Evolutionary conservation across 2,329 filamentous ascomycete genomes (phyloP).

Genomic region (Corynespora cassiicola): DNA sequence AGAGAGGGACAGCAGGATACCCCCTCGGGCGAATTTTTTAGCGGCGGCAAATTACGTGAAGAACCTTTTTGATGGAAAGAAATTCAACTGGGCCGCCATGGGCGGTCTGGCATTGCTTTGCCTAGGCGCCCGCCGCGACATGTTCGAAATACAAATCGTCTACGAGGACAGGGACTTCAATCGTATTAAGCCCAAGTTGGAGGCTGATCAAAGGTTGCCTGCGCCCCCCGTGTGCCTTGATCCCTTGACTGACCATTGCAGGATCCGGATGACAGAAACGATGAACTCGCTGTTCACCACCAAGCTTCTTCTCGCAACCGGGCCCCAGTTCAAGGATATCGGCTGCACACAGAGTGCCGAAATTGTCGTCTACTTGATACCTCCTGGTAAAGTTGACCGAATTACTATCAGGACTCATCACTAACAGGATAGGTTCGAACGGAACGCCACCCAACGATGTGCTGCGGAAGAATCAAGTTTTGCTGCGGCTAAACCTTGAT

Average conservation of each 20-base stretch:
- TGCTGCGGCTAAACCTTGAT: slow-evolving; percentile 29
- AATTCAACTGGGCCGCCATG: slow-evolving; percentile 36
- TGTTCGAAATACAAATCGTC: slow-evolving; percentile 39
- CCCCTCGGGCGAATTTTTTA: slow-evolving; percentile 33
- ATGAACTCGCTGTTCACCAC: slow-evolving; percentile 38
- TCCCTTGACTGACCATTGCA: slow-evolving; percentile 21
- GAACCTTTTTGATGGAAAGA: slow-evolving; percentile 38
- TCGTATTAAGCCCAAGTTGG: slow-evolving; percentile 34
- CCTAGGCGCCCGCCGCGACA: slow-evolving; percentile 35
- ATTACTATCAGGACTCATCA: neutral
- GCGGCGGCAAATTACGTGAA: slow-evolving; percentile 35
- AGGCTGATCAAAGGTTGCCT: slow-evolving; percentile 33
- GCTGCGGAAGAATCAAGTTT: slow-evolving; percentile 29
- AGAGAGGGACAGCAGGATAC: slow-evolving; percentile 19
- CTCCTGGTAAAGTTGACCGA: slow-evolving; percentile 27
- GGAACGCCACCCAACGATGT: slow-evolving; percentile 34
- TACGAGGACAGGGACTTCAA: slow-evolving; percentile 40
- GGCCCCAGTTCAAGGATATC: slow-evolving; percentile 35
- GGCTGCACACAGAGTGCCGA: slow-evolving; percentile 31
- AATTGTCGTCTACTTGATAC: slow-evolving; percentile 38
- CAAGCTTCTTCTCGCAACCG: slow-evolving; percentile 38
- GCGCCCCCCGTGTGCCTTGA: no score
- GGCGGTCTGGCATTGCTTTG: slow-evolving; percentile 40
- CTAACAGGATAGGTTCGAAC: slow-evolving; percentile 28
- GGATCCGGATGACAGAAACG: slow-evolving; percentile 31